Evolutionary conservation across 352 stramenopile species (phyloP), one percentile per base, ranked within the genome.

Genomic region (Pythium guiyangense): DNA sequence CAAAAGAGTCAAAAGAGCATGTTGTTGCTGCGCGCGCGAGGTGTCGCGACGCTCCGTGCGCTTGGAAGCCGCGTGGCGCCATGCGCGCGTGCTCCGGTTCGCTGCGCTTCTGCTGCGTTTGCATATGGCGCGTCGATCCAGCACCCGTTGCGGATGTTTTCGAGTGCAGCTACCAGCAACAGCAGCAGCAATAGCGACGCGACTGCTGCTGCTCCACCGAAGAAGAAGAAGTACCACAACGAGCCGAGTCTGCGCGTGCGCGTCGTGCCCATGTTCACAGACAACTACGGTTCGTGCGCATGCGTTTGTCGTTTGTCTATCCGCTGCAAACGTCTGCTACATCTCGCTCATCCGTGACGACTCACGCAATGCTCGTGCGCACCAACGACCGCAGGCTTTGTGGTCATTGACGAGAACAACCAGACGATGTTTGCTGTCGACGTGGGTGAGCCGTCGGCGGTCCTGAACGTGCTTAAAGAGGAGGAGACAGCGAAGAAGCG

Each of bases 341-440:
- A 12, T 10, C 31, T 12, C 6, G 31, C 12, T 9, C 6, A 11
- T 9, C 9, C 31, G 12, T 37, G 31, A 9, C 31, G 6, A 37
- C 31, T 37, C 31, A 37, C 6, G 9, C 31, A 37, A 6, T n/a
- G n/a, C n/a, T 9, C 31, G 2, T 9, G 31, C n/a, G 42, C 15
- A 6, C 37, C n/a, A n/a, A n/a, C n/a, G n/a, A 20, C 3, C 8
- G 5, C 51, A 92, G 82, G 82, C 4, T 94, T 86, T 45, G 70
- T 94, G 2, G 79, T 94, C 43, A 68, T 94, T 47, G 84, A 94
- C 49, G 71, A 94, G 57, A 66, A 70, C 27, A 94, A 94, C 54
- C 79, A 91, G 59, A 90, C 82, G 22, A 92, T 89, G 76, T 90
- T 94, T 50, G 70, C 79, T 1, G 73, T 94, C 40, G 84, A 94